phyloP scores from a whole-genome alignment of 305 asterid species.

The Solanum hybrid region DNA sequence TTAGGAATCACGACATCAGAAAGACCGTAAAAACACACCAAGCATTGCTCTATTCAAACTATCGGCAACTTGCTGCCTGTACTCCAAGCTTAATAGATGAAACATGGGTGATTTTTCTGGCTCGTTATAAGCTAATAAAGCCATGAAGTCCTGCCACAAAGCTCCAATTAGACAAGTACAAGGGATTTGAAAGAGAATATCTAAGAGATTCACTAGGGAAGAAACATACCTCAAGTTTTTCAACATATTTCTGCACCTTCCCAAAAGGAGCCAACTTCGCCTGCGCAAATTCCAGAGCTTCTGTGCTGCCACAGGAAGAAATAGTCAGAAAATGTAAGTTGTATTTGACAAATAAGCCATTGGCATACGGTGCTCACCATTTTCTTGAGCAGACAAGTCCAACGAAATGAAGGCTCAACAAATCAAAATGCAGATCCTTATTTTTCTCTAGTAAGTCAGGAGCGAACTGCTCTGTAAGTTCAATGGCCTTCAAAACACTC shows the following conservation, averaged over 20 bases:
- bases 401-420: slow-evolving; percentile 72
- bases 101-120: slow-evolving; percentile 92
- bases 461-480: slow-evolving; percentile 55
- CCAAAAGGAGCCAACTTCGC: slow-evolving; percentile 71
- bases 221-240: slow-evolving; percentile 65
- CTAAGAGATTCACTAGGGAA: neutral
- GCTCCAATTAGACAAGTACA: neutral
- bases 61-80: slow-evolving; percentile 70
- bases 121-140: slow-evolving; percentile 82
- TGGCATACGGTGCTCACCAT: slow-evolving; percentile 37
- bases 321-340: neutral
- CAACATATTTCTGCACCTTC: slow-evolving; percentile 58
- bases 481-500: slow-evolving; percentile 63
- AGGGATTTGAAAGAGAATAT: neutral
- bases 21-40: slow-evolving; percentile 26
- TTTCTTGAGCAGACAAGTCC: slow-evolving; percentile 65
- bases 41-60: slow-evolving; percentile 77
- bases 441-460: slow-evolving; percentile 74
- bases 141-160: slow-evolving; percentile 63
- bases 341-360: neutral
- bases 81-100: slow-evolving; percentile 68
- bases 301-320: slow-evolving; percentile 55
- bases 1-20: neutral
- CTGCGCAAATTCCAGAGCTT: slow-evolving; percentile 85
- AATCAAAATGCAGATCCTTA: slow-evolving; percentile 81